A percentile compares a stretch with the other conserved stretches of the same genome.
Conservation (phyloP, 176 grass and related monocot species). For the Ensete glaucum region DNA sequence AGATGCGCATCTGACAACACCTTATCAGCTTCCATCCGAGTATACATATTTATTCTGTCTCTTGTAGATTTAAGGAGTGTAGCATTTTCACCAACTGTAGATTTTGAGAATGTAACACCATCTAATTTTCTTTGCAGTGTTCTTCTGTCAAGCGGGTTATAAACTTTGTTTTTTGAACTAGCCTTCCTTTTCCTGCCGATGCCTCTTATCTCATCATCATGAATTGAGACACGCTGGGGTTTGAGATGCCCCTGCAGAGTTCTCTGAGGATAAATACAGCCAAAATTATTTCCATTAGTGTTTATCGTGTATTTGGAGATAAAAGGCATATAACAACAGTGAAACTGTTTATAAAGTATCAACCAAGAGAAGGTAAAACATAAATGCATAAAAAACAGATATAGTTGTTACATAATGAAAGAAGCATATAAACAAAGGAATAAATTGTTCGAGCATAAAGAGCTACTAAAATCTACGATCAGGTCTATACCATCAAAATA, state of each 20-base stretch:
- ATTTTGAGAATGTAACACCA: neutral
- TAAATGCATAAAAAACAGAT: too few species aligned
- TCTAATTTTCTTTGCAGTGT: neutral
- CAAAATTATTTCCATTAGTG: slow-evolving; percentile 1
- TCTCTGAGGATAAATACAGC: slow-evolving; percentile 9
- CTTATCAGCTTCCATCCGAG: slow-evolving; percentile 6
- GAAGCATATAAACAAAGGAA: too few species aligned
- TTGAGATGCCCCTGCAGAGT: slow-evolving; percentile 22
- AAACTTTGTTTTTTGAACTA: neutral
- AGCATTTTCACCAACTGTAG: neutral
- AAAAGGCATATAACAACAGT: too few species aligned
- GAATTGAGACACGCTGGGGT: neutral
- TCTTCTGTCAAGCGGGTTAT: slow-evolving; percentile 14
- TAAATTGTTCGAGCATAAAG: too few species aligned
- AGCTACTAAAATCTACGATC: too few species aligned
- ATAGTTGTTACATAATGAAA: too few species aligned
- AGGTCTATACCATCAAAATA: too few species aligned
- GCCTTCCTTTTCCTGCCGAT: slow-evolving; percentile 38
- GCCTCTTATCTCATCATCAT: slow-evolving; percentile 10
- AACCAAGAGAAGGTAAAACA: too few species aligned
- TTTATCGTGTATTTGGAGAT: neutral
- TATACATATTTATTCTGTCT: slow-evolving; percentile 8
- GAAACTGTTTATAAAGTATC: too few species aligned
- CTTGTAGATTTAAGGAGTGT: neutral
- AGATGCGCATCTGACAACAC: neutral